Evolutionary conservation across 2,329 filamentous ascomycete genomes (phyloP).

Genomic region (Amesomyces nigricolor): DNA sequence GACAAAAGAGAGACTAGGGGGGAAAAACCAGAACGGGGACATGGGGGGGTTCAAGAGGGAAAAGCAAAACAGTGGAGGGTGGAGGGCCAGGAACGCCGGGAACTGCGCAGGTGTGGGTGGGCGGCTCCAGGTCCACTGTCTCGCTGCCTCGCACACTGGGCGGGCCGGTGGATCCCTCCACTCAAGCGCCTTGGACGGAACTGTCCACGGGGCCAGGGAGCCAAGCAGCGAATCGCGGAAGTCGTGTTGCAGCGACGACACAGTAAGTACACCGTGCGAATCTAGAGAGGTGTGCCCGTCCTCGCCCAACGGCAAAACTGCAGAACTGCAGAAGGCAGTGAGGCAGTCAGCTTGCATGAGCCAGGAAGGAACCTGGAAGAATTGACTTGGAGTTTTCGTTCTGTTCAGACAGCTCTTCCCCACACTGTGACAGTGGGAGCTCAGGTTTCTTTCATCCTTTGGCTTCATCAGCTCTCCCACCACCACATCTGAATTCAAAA

Average conservation of each 20-base stretch:
- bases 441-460: no score
- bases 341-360: neutral
- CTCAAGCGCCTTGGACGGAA: constrained; percentile 19
- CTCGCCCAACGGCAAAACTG: constrained; percentile 2
- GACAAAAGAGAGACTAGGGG: constrained; percentile 28
- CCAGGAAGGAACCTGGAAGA: no score
- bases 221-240: constrained; percentile 15
- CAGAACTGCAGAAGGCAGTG: constrained; percentile 6
- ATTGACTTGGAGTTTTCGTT: no score
- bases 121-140: constrained; percentile 14
- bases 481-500: no score
- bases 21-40: constrained; percentile 26
- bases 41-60: constrained; percentile 31
- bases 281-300: neutral
- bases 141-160: constrained; percentile 19
- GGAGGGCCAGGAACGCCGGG: constrained; percentile 7
- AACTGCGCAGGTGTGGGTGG: constrained; percentile 10
- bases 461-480: no score
- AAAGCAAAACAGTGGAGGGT: constrained; percentile 19
- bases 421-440: no score
- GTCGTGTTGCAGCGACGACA: neutral
- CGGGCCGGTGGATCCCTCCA: constrained; percentile 22
- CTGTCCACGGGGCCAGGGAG: constrained; percentile 2
- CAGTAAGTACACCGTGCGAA: constrained; percentile 14
- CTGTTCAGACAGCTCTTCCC: no score